Evolutionary conservation across 768 basidiomycete genomes (phyloP).

Genomic region (Leucocoprinus sp.): DNA sequence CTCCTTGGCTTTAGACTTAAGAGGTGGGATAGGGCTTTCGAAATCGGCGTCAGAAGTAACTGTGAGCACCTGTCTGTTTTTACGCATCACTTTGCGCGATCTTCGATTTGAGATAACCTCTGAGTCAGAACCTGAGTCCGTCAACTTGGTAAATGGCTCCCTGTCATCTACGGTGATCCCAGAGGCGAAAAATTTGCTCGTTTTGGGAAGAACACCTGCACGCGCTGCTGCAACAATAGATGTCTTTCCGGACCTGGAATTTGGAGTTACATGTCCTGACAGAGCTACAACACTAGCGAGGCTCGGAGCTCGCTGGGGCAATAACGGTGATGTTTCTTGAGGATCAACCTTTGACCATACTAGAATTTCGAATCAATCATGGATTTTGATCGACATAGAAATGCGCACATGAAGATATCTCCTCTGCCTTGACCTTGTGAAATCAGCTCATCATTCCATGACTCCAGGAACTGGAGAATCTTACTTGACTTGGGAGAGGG

Average conservation of each 20-base stretch:
- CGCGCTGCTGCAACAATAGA: neutral
- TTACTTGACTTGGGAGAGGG: slow-evolving; percentile 12
- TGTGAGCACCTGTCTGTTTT: neutral
- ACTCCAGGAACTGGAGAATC: neutral
- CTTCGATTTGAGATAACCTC: slow-evolving; percentile 4
- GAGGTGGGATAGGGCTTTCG: neutral
- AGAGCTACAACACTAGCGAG: neutral
- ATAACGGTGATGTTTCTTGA: slow-evolving; percentile 5
- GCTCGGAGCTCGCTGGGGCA: neutral
- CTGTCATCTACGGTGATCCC: neutral
- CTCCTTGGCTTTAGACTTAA: neutral
- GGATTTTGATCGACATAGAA: neutral
- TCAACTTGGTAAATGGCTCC: neutral
- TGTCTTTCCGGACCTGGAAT: neutral
- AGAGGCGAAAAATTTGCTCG: neutral
- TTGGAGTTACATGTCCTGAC: neutral
- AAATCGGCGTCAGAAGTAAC: slow-evolving; percentile 1
- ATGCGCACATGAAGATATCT: neutral
- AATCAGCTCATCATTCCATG: neutral
- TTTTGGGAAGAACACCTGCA: neutral
- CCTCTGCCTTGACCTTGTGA: slow-evolving; percentile 1
- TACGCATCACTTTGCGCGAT: neutral
- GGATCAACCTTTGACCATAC: slow-evolving; percentile 9
- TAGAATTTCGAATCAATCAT: neutral
- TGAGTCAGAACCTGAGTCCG: neutral